A percentile compares a stretch with the other conserved stretches of the same genome.
Evolutionary conservation across 306 rosid species (phyloP).

Genomic region (Alnus glutinosa): DNA sequence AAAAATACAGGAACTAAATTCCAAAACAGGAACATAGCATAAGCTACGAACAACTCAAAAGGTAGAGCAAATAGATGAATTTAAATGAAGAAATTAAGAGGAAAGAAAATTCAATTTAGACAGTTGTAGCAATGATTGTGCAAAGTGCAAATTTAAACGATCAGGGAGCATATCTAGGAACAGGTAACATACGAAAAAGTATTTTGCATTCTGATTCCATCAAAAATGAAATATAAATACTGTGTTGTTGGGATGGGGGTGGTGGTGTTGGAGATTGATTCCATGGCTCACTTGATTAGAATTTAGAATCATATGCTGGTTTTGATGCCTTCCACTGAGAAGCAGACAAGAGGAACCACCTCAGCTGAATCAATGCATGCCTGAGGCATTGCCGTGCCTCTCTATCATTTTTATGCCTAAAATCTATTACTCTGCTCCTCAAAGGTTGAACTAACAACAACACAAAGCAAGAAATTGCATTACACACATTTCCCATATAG

Average conservation of each 20-base stretch:
- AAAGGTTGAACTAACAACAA: no score
- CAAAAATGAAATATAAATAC: no score
- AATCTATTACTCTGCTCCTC: background rate
- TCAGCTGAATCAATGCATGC: no score
- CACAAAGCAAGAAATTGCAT: background rate
- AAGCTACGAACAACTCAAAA: slow-evolving; percentile 1
- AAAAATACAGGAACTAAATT: slow-evolving; percentile 2
- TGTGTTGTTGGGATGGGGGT: no score
- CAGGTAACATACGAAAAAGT: background rate
- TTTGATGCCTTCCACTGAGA: no score
- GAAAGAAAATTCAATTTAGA: background rate
- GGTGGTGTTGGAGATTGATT: no score
- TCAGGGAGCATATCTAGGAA: background rate
- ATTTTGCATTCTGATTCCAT: background rate
- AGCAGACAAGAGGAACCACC: no score
- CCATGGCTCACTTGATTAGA: no score
- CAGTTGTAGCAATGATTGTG: background rate
- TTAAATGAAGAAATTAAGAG: background rate
- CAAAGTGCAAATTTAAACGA: background rate
- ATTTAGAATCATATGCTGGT: no score
- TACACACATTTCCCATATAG: background rate
- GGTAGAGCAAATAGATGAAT: background rate
- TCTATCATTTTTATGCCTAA: slow-evolving; percentile 53
- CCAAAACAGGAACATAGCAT: slow-evolving; percentile 1
- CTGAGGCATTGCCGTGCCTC: slow-evolving; percentile 25